phyloP scores from a whole-genome alignment of 2,329 filamentous ascomycete species.

The Aspergillus sp. region DNA sequence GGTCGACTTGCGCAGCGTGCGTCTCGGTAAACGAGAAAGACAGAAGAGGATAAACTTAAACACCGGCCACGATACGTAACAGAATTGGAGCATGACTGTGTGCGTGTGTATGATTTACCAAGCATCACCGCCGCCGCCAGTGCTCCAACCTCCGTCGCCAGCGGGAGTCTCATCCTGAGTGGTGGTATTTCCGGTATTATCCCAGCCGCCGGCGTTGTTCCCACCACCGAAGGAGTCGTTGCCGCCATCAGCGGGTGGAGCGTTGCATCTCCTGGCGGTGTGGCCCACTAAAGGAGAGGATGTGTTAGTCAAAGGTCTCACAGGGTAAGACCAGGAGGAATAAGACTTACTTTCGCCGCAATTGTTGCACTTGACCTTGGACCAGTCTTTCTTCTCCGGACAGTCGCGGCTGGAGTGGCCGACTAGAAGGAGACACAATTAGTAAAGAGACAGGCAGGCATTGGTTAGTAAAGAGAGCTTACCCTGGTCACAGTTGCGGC shows the following conservation, averaged over 20 bases:
- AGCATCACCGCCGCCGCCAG: not conserved
- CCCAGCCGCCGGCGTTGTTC: conserved; percentile 6
- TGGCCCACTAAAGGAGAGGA: conserved; percentile 46
- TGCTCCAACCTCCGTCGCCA: not conserved
- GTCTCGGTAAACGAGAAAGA: not conserved
- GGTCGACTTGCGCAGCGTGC: not conserved
- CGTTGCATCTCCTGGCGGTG: conserved; percentile 43
- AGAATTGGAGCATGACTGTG: not conserved
- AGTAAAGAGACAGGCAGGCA: not conserved
- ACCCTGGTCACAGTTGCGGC: conserved; percentile 53
- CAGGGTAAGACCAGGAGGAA: not conserved
- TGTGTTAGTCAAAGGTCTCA: not conserved
- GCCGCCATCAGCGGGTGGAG: conserved; percentile 30
- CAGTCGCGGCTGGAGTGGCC: conserved; percentile 52
- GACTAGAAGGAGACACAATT: conserved; percentile 25
- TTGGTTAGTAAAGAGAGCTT: conserved; percentile 12
- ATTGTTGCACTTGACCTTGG: conserved; percentile 50
- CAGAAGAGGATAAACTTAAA: not conserved
- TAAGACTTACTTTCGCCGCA: conserved; percentile 48
- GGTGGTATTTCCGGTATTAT: conserved; percentile 14
- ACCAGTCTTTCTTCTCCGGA: conserved; percentile 48
- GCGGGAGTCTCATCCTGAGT: not conserved
- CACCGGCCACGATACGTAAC: not conserved
- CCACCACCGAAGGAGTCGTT: not conserved
- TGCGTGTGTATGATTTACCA: not conserved